phyloP scores from a whole-genome alignment of 148 eudicot genomes.

The Nepenthes mirabilis region DNA sequence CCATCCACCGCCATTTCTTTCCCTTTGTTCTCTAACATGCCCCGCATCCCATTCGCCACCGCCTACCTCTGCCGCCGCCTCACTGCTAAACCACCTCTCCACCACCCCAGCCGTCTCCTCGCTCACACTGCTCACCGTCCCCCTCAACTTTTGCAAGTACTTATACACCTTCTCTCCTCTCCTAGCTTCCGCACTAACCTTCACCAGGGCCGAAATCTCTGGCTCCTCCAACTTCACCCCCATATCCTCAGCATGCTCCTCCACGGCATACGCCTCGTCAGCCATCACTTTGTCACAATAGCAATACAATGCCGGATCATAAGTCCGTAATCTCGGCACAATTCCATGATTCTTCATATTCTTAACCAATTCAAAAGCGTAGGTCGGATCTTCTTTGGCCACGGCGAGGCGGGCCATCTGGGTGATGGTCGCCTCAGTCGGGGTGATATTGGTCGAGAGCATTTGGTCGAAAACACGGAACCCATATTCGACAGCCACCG shows the following conservation, averaged over 20 bases:
- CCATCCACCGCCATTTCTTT: constrained; percentile 88
- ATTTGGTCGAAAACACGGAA: constrained; percentile 40
- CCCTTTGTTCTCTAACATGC: constrained; percentile 36
- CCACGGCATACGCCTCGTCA: constrained; percentile 63
- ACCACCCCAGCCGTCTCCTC: constrained; percentile 35
- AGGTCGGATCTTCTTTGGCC: constrained; percentile 47
- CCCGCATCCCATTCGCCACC: constrained; percentile 32
- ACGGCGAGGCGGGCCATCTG: constrained; percentile 57
- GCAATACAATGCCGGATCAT: constrained; percentile 51
- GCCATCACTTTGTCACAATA: constrained; percentile 41
- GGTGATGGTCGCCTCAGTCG: constrained; percentile 80
- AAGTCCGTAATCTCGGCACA: constrained; percentile 59
- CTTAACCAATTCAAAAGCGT: constrained; percentile 51
- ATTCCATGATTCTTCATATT: constrained; percentile 17
- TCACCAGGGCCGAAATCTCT: constrained; percentile 50
- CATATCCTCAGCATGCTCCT: constrained; percentile 37
- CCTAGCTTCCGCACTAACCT: constrained; percentile 49
- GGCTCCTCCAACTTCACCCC: constrained; percentile 52
- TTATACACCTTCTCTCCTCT: constrained; percentile 61
- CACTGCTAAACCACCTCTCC: constrained; percentile 61
- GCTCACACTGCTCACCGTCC: constrained; percentile 35
- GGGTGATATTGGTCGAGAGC: constrained; percentile 27
- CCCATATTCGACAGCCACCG: constrained; percentile 30
- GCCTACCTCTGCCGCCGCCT: constrained; percentile 35
- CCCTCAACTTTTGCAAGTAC: constrained; percentile 79